Evolutionary conservation across 139 green algal species (phyloP).

Genomic region (Micromonas pusilla): DNA sequence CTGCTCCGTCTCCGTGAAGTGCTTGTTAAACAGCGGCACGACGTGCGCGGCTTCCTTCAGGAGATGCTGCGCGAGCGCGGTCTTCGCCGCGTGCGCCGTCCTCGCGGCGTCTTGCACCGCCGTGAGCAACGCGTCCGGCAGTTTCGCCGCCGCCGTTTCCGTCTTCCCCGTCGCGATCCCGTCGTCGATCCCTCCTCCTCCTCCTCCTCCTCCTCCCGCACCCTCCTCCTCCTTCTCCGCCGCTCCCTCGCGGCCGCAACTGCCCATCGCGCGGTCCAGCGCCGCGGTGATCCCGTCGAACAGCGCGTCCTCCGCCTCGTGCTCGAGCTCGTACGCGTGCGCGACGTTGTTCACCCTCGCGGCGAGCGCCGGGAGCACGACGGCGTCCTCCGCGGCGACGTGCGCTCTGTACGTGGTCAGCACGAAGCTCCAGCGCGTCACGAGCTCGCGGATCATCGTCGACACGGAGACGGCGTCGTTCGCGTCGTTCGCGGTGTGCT

Average conservation of each 20-base stretch:
- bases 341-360: conserved; percentile 79
- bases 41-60: conserved; percentile 69
- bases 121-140: background rate
- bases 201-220: background rate
- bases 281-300: conserved; percentile 53
- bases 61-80: conserved; percentile 6
- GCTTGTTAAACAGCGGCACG: conserved; percentile 87
- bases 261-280: background rate
- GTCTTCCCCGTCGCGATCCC: background rate
- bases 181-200: background rate
- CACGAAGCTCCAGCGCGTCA: conserved; percentile 83
- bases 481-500: too few species aligned
- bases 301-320: conserved; percentile 81
- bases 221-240: too few species aligned
- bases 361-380: conserved; percentile 95
- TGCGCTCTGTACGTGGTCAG: conserved; percentile 69
- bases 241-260: too few species aligned
- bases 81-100: conserved; percentile 6
- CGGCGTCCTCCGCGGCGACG: conserved; percentile 78
- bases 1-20: conserved; percentile 86
- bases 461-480: background rate
- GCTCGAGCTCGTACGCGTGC: conserved; percentile 92
- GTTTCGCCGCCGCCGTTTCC: background rate
- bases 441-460: background rate
- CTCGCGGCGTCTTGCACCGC: background rate